Percentiles rank a stretch among this genome's conserved stretches.
These are phyloP conservation scores for Medicago arabica DNA, from an alignment of 306 rosid species.

Conservation along the genomic window DNA sequence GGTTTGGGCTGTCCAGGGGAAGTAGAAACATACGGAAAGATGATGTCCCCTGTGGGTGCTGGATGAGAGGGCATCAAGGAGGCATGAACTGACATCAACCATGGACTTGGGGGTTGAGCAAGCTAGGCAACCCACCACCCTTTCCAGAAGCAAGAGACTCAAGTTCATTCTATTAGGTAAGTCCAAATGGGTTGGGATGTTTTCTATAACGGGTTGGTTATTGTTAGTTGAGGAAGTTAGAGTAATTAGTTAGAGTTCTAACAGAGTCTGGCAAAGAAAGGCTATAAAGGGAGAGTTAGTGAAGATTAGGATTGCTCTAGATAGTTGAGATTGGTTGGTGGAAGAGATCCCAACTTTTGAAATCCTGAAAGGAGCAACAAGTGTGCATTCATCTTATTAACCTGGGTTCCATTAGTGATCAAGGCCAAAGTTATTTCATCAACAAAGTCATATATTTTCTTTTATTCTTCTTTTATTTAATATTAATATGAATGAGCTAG, in stretches of 20 bases:
- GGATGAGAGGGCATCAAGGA: background rate
- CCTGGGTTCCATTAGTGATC: background rate
- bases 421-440: background rate
- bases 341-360: background rate
- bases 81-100: background rate
- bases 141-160: background rate
- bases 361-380: background rate
- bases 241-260: background rate
- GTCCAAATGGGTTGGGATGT: background rate
- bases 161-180: background rate
- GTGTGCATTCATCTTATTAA: too few species aligned
- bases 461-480: background rate
- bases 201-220: background rate
- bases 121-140: background rate
- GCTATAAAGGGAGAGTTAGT: background rate
- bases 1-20: background rate
- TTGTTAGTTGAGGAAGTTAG: background rate
- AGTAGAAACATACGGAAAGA: background rate
- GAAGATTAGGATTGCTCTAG: background rate
- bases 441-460: background rate
- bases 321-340: background rate
- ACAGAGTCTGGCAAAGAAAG: background rate
- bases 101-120: background rate
- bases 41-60: background rate
- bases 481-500: background rate